A percentile compares a stretch with the other conserved stretches of the same genome.
These are phyloP conservation scores for Lactarius tabidus DNA, from an alignment of 768 basidiomycete genomes.

Conservation along the genomic window DNA sequence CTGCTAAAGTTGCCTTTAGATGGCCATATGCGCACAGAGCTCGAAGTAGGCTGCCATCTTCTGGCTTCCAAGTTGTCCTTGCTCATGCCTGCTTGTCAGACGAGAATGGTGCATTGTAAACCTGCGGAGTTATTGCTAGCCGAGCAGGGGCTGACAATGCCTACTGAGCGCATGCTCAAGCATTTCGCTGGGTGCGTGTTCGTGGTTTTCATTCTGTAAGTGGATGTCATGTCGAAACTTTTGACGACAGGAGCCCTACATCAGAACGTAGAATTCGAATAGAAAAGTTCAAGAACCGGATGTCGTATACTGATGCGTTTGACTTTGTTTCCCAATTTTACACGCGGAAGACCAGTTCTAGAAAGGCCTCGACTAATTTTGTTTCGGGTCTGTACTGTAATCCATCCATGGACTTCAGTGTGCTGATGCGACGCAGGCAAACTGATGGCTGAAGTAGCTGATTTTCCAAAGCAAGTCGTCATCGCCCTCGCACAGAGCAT, in stretches of 20 bases:
- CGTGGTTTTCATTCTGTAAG: not conserved
- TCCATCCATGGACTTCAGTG: not conserved
- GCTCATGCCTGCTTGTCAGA: slow-evolving; percentile 42
- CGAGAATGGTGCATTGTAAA: slow-evolving; percentile 77
- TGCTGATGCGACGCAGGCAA: slow-evolving; percentile 41
- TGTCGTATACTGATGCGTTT: slow-evolving; percentile 70
- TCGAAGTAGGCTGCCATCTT: slow-evolving; percentile 53
- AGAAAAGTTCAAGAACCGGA: slow-evolving; percentile 53
- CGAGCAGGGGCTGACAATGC: slow-evolving; percentile 51
- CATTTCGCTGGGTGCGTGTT: slow-evolving; percentile 60
- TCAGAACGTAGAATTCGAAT: slow-evolving; percentile 47
- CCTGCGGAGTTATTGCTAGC: slow-evolving; percentile 81
- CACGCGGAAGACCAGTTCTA: slow-evolving; percentile 43
- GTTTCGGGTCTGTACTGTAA: slow-evolving; percentile 39
- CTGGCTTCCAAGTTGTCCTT: not conserved
- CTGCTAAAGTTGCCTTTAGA: slow-evolving; percentile 42
- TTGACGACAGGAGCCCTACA: slow-evolving; percentile 25
- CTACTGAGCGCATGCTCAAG: slow-evolving; percentile 70
- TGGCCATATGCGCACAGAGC: slow-evolving; percentile 78
- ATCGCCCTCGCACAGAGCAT: slow-evolving; percentile 72
- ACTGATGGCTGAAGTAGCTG: slow-evolving; percentile 56
- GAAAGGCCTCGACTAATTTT: slow-evolving; percentile 41
- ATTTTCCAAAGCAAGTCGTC: slow-evolving; percentile 65
- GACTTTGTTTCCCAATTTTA: slow-evolving; percentile 63
- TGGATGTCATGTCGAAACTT: not conserved